Evolutionary conservation across 2,329 filamentous ascomycete genomes (phyloP).

Genomic region (Aspergillus novoparasiticus): DNA sequence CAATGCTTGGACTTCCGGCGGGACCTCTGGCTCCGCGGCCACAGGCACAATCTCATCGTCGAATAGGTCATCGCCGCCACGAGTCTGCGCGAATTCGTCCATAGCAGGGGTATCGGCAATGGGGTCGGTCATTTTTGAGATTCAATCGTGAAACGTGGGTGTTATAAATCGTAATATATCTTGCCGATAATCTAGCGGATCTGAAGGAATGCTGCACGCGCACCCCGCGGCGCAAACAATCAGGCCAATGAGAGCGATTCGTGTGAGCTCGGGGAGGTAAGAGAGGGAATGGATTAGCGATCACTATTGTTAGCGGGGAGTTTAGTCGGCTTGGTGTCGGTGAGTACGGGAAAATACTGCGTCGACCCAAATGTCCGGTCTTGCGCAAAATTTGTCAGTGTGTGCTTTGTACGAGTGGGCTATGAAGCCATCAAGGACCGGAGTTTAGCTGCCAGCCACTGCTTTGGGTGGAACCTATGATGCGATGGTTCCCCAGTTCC

Average conservation of each 20-base stretch:
- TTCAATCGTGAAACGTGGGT: conserved; percentile 8
- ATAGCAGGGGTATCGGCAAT: conserved; percentile 29
- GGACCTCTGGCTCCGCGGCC: conserved; percentile 30
- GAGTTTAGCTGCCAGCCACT: not conserved
- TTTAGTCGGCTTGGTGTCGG: conserved; percentile 6
- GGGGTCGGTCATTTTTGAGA: conserved; percentile 14
- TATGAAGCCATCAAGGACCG: not conserved
- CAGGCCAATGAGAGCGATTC: conserved; percentile 25
- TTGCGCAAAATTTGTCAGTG: not conserved
- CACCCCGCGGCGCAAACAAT: conserved; percentile 23
- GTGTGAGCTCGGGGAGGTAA: conserved; percentile 19
- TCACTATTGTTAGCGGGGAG: conserved; percentile 9
- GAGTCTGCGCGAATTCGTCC: conserved; percentile 54
- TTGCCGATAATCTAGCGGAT: conserved; percentile 11
- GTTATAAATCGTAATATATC: conserved; percentile 3
- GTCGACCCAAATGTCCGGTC: not conserved
- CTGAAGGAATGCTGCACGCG: conserved; percentile 16
- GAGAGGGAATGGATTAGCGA: conserved; percentile 5
- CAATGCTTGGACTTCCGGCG: conserved; percentile 20
- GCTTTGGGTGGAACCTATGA: not conserved
- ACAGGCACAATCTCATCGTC: conserved; percentile 55
- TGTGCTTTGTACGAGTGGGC: not conserved
- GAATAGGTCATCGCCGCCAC: conserved; percentile 53
- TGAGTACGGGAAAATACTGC: not conserved
- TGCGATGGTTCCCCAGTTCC: not conserved